Percentiles rank a stretch among this genome's conserved stretches.
phyloP scores from a whole-genome alignment of 257 asterid genomes.

The Capsicum rhomboideum region DNA sequence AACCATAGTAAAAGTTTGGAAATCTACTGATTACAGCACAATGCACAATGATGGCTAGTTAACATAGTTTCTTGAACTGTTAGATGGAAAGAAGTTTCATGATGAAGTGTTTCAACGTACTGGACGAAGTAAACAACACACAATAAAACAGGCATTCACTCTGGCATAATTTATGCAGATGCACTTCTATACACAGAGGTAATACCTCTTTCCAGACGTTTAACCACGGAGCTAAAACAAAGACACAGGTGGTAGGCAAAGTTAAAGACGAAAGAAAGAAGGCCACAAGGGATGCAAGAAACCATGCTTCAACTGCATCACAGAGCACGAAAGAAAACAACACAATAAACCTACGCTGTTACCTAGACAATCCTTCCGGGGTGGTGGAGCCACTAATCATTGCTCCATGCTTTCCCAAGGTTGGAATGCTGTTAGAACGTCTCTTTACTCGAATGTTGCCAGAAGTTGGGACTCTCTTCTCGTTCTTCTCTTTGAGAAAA shows the following conservation, averaged over 20 bases:
- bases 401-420: conserved; percentile 32
- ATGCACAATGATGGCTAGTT: background rate
- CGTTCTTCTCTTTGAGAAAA: conserved; percentile 21
- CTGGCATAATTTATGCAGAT: conserved; percentile 2
- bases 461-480: conserved; percentile 14
- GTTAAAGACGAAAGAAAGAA: background rate
- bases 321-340: background rate
- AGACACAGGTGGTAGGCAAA: background rate
- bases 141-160: background rate
- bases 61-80: background rate
- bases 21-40: background rate
- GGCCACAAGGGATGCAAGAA: background rate
- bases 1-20: too few species aligned
- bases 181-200: background rate
- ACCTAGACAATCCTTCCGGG: conserved; percentile 18
- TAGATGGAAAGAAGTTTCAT: background rate
- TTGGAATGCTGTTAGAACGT: conserved; percentile 58
- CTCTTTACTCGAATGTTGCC: conserved; percentile 19
- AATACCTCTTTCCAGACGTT: background rate
- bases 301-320: background rate
- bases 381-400: conserved; percentile 14
- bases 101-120: background rate
- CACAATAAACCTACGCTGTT: background rate
- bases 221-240: background rate
- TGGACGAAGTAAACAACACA: background rate